Evolutionary conservation across 2,329 filamentous ascomycete species (phyloP).

Genomic region (Davidsoniella eucalypti): DNA sequence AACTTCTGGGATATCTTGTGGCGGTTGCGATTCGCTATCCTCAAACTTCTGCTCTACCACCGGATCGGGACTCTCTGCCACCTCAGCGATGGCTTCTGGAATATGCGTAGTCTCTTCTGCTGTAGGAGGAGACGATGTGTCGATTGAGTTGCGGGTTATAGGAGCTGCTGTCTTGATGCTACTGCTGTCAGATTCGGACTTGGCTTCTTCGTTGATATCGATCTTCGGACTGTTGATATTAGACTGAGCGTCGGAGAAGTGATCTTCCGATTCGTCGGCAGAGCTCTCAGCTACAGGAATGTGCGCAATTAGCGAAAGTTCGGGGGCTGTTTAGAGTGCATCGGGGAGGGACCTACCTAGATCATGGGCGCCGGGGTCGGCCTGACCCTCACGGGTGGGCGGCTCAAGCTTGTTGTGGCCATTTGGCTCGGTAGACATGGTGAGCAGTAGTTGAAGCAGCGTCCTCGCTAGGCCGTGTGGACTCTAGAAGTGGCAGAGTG

Average conservation of each 20-base stretch:
- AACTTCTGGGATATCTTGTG: neutral
- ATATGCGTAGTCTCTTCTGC: slow-evolving; percentile 9
- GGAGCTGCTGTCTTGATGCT: slow-evolving; percentile 30
- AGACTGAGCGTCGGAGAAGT: slow-evolving; percentile 52
- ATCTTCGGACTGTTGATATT: slow-evolving; percentile 26
- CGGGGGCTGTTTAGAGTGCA: slow-evolving; percentile 27
- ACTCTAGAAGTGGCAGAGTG: too few species aligned
- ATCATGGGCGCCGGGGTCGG: slow-evolving; percentile 44
- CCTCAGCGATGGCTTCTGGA: neutral
- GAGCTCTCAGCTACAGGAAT: slow-evolving; percentile 8
- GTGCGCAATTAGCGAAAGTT: neutral
- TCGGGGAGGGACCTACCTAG: slow-evolving; percentile 27
- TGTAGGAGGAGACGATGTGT: too few species aligned
- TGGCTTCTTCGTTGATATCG: slow-evolving; percentile 31
- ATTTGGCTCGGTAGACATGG: neutral
- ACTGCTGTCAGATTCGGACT: neutral
- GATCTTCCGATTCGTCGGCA: slow-evolving; percentile 43
- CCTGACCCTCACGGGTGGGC: slow-evolving; percentile 14
- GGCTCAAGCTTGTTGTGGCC: slow-evolving; percentile 1
- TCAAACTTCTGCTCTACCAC: too few species aligned
- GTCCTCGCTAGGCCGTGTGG: too few species aligned
- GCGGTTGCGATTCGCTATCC: neutral
- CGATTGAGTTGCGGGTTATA: too few species aligned
- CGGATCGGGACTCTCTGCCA: too few species aligned
- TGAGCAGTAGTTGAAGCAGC: neutral